These are phyloP conservation scores for Chondrus crispus DNA, from an alignment of 23 red algal species.

Conservation along the genomic window DNA sequence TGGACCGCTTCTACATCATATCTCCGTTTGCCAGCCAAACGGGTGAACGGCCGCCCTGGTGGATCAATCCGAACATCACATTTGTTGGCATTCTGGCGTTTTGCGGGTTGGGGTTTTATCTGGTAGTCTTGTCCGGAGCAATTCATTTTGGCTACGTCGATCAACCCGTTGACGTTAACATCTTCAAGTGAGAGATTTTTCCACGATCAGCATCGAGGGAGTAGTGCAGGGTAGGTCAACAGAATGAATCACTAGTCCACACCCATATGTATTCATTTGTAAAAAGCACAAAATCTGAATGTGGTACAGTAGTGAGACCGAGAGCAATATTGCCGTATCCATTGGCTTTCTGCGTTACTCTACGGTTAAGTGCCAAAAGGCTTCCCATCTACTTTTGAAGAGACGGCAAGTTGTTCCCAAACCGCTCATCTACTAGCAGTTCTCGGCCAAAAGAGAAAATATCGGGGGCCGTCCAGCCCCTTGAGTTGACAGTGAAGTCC, in stretches of 20 bases:
- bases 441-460: neutral
- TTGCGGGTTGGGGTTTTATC: constrained; percentile 77
- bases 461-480: neutral
- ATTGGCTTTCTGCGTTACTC: too few species aligned
- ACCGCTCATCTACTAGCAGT: neutral
- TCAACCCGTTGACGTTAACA: constrained; percentile 64
- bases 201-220: too few species aligned
- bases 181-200: too few species aligned
- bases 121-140: constrained; percentile 65
- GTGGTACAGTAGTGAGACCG: too few species aligned
- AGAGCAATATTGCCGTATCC: too few species aligned
- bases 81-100: constrained; percentile 72
- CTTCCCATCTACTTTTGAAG: too few species aligned
- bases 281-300: too few species aligned
- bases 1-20: constrained; percentile 92
- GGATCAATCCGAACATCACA: constrained; percentile 95
- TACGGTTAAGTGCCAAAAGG: too few species aligned
- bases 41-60: constrained; percentile 96
- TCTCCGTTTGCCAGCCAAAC: constrained; percentile 92
- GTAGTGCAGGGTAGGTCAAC: too few species aligned
- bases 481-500: neutral
- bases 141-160: constrained; percentile 91
- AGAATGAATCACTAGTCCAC: too few species aligned
- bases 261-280: too few species aligned
- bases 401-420: too few species aligned